A percentile compares a stretch with the other conserved stretches of the same genome.
These are phyloP conservation scores for Trametes maxima DNA, from an alignment of 768 basidiomycete species.

Conservation along the genomic window DNA sequence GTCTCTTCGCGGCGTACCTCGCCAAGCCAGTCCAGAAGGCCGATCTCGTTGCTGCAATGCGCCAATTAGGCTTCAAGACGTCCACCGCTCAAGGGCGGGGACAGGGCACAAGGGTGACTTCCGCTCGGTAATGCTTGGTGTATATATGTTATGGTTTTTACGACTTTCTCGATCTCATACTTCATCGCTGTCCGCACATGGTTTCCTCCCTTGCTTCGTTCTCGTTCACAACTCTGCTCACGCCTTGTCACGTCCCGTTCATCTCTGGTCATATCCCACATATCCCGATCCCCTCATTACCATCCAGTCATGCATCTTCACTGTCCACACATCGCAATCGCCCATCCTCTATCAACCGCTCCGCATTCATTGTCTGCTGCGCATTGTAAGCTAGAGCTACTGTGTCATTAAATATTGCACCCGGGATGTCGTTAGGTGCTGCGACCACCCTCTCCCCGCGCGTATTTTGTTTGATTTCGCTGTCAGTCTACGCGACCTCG, in stretches of 20 bases:
- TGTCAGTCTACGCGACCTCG: neutral
- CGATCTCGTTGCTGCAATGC: conserved; percentile 78
- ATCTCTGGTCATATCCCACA: conserved; percentile 18
- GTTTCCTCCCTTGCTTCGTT: conserved; percentile 21
- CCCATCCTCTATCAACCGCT: conserved; percentile 10
- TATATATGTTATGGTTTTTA: conserved; percentile 23
- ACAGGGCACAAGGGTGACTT: conserved; percentile 20
- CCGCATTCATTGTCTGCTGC: conserved; percentile 21
- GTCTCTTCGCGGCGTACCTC: conserved; percentile 78
- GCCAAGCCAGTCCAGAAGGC: conserved; percentile 89
- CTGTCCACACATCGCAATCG: conserved; percentile 23
- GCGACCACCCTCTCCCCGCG: neutral
- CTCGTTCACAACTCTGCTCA: conserved; percentile 24
- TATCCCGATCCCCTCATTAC: conserved; percentile 21
- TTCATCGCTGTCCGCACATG: conserved; percentile 23
- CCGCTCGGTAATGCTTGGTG: conserved; percentile 22
- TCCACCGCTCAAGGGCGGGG: conserved; percentile 60
- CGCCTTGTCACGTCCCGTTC: conserved; percentile 23
- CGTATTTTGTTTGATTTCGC: neutral
- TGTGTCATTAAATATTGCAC: conserved; percentile 29
- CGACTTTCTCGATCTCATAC: conserved; percentile 3
- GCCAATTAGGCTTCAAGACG: conserved; percentile 89
- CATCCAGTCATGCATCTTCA: conserved; percentile 28
- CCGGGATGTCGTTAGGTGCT: neutral
- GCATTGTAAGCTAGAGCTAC: conserved; percentile 36